Evolutionary conservation across 2,329 filamentous ascomycete genomes (phyloP).

Genomic region (Aschersonia sp.): DNA sequence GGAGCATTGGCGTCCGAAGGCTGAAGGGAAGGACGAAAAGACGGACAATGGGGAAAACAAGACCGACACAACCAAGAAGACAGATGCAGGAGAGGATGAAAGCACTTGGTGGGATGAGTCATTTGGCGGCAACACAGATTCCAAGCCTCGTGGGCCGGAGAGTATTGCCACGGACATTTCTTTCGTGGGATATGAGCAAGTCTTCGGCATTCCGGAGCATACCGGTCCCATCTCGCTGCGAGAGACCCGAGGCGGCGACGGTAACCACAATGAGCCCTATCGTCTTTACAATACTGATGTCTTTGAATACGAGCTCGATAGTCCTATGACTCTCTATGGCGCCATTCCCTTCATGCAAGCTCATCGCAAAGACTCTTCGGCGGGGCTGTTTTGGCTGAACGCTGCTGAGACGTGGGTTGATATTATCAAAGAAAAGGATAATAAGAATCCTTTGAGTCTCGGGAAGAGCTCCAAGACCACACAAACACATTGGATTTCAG

Average conservation of each 20-base stretch:
- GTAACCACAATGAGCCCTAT: constrained; percentile 80
- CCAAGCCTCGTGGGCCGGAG: constrained; percentile 89
- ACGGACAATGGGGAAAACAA: constrained; percentile 40
- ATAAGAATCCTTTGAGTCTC: constrained; percentile 63
- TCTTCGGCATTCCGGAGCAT: constrained; percentile 91
- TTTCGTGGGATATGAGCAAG: constrained; percentile 82
- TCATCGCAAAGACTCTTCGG: constrained; percentile 82
- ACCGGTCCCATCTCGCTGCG: constrained; percentile 77
- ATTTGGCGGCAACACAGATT: constrained; percentile 90
- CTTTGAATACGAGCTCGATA: constrained; percentile 94
- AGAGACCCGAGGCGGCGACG: constrained; percentile 77
- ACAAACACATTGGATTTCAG: constrained; percentile 93
- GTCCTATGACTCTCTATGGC: constrained; percentile 97
- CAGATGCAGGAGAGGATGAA: constrained; percentile 50
- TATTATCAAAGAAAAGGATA: constrained; percentile 65
- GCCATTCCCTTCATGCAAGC: constrained; percentile 96
- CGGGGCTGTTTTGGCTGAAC: constrained; percentile 96
- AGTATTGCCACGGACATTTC: constrained; percentile 83
- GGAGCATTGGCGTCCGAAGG: constrained; percentile 88
- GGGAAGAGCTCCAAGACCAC: constrained; percentile 59
- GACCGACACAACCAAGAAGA: constrained; percentile 26
- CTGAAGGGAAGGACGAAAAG: constrained; percentile 61
- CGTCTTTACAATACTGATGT: constrained; percentile 93
- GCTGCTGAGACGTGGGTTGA: constrained; percentile 96
- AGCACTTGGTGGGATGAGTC: constrained; percentile 96